These are phyloP conservation scores for Apophysomyces elegans DNA, from an alignment of 371 early-diverging fungal species.

Conservation along the genomic window DNA sequence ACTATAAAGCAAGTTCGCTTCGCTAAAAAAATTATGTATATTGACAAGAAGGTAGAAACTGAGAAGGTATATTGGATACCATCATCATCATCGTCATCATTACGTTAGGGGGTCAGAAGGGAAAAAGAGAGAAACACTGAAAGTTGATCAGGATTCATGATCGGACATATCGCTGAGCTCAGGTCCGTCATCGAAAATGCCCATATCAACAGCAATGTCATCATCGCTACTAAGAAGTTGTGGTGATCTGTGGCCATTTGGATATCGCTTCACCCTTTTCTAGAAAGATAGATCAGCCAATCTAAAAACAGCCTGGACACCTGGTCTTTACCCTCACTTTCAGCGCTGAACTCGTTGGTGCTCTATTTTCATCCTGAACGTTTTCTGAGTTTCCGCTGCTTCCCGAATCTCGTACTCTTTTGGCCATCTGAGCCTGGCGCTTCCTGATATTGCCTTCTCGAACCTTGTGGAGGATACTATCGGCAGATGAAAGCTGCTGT, in stretches of 20 bases:
- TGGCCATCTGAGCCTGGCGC: conserved; percentile 16
- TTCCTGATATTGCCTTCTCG: conserved; percentile 36
- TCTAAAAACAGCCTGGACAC: too few relatives aligned
- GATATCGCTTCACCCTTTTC: background rate
- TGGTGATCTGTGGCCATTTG: background rate
- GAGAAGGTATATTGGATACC: background rate
- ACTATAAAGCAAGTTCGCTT: too few relatives aligned
- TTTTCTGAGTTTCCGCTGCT: conserved; percentile 1
- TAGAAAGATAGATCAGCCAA: background rate
- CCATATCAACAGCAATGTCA: conserved; percentile 33
- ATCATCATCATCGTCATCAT: background rate
- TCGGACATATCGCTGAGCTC: conserved; percentile 56
- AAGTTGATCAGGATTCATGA: conserved; percentile 15
- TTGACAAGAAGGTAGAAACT: too few relatives aligned
- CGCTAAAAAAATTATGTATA: too few relatives aligned
- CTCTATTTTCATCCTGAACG: conserved; percentile 20
- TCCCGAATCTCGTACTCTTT: background rate
- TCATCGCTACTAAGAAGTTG: conserved; percentile 33
- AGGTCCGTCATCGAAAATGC: conserved; percentile 56
- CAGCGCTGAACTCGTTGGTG: conserved; percentile 14
- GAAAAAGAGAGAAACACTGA: too few relatives aligned
- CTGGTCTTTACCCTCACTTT: background rate
- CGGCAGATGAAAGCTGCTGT: conserved; percentile 16
- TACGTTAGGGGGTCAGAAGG: background rate
- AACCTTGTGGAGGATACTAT: conserved; percentile 37